phyloP scores from a whole-genome alignment of 2,329 filamentous ascomycete species.

The Dothistroma pini region DNA sequence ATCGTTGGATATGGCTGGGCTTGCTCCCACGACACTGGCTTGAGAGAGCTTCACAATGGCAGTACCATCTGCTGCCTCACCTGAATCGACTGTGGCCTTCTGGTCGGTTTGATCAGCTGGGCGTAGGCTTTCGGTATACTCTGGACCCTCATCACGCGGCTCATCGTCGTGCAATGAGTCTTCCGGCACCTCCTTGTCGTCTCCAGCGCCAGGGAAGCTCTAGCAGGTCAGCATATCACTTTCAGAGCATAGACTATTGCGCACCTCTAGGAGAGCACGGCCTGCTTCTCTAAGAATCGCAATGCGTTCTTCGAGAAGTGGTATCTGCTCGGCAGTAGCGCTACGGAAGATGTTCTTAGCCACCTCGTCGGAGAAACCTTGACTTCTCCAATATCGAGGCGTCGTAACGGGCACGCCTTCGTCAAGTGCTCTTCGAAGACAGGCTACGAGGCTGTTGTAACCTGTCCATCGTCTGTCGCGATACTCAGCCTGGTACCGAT shows the following conservation, averaged over 20 bases:
- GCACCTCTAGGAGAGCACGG: conserved; percentile 56
- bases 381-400: conserved; percentile 70
- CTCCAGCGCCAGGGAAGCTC: conserved; percentile 18
- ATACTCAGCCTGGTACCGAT: conserved; percentile 81
- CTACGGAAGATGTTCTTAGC: conserved; percentile 80
- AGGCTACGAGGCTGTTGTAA: conserved; percentile 90
- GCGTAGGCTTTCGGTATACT: neutral
- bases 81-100: too few species aligned
- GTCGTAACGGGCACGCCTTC: conserved; percentile 89
- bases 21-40: neutral
- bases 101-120: neutral
- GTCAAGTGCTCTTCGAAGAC: conserved; percentile 80
- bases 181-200: conserved; percentile 6
- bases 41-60: too few species aligned
- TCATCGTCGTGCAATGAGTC: neutral
- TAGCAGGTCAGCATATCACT: conserved; percentile 14
- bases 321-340: conserved; percentile 80
- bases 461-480: conserved; percentile 80
- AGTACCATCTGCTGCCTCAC: too few species aligned
- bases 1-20: conserved; percentile 6
- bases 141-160: neutral
- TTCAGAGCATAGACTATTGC: neutral
- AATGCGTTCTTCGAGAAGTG: conserved; percentile 73
- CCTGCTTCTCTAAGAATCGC: conserved; percentile 79
- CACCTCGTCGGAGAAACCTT: conserved; percentile 64